Conservation (phyloP, 306 rosid species). For the Acacia melanoxylon region DNA sequence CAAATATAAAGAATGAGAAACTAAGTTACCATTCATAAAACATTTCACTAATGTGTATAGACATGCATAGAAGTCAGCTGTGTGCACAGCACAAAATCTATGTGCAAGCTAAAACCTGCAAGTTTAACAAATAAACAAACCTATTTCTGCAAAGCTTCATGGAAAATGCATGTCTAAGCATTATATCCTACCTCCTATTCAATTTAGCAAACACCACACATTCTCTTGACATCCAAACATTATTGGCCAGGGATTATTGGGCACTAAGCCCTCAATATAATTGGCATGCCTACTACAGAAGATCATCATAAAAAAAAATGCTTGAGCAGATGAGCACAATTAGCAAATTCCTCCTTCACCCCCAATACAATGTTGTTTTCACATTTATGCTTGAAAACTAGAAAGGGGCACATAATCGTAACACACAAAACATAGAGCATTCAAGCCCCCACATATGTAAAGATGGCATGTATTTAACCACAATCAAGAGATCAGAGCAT, state of each 20-base stretch:
- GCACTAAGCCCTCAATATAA: background rate
- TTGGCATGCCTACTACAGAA: conserved; percentile 12
- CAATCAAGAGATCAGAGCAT: background rate
- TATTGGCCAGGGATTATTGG: background rate
- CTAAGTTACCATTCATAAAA: background rate
- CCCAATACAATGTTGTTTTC: background rate
- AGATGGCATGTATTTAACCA: background rate
- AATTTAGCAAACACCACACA: background rate
- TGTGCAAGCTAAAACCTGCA: background rate
- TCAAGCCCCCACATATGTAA: background rate
- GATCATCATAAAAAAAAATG: conserved; percentile 17
- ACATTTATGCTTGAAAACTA: background rate
- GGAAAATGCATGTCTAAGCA: background rate
- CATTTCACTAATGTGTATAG: conserved; percentile 6
- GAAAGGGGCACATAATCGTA: background rate
- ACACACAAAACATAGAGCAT: background rate
- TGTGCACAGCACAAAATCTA: conserved; percentile 18
- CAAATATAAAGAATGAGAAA: background rate
- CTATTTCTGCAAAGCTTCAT: background rate
- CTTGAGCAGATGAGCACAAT: background rate
- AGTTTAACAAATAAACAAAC: conserved; percentile 3
- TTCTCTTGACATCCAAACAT: background rate
- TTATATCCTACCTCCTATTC: background rate
- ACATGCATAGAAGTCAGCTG: background rate
- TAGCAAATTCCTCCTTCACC: background rate